A percentile compares a stretch with the other conserved stretches of the same genome.
Evolutionary conservation across 2,329 filamentous ascomycete genomes (phyloP).

Genomic region (Nemania abortiva): DNA sequence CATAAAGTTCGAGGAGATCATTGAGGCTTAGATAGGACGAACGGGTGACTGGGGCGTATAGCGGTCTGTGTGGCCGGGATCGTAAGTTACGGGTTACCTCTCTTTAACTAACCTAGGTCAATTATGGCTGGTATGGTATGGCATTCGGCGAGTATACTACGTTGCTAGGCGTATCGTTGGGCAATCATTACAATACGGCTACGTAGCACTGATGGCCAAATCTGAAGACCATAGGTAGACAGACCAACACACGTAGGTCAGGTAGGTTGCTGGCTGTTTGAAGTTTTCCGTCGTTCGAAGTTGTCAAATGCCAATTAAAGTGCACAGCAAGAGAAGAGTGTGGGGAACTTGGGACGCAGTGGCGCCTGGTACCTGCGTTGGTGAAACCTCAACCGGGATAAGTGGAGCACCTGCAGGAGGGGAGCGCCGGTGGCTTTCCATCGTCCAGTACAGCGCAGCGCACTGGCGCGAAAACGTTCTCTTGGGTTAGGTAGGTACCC

Average conservation of each 20-base stretch:
- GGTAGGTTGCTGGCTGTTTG: slow-evolving; percentile 6
- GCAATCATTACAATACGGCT: neutral
- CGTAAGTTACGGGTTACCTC: neutral
- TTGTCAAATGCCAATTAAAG: slow-evolving; percentile 15
- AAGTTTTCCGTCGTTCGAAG: slow-evolving; percentile 10
- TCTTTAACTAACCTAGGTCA: neutral
- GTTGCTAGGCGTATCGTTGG: slow-evolving; percentile 1
- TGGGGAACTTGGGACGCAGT: slow-evolving; percentile 10
- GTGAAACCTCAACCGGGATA: slow-evolving; percentile 30
- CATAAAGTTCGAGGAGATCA: slow-evolving; percentile 33
- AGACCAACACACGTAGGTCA: neutral
- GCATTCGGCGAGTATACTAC: neutral
- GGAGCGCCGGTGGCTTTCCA: slow-evolving; percentile 14
- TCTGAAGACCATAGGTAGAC: neutral
- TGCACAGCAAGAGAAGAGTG: slow-evolving; percentile 4
- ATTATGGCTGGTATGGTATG: neutral
- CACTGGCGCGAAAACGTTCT: slow-evolving; percentile 1
- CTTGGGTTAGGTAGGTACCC: neutral
- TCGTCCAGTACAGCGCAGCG: slow-evolving; percentile 15
- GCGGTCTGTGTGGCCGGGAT: neutral
- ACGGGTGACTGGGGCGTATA: slow-evolving; percentile 18
- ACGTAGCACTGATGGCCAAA: slow-evolving; percentile 4
- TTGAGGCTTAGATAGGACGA: slow-evolving; percentile 30
- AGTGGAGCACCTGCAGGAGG: slow-evolving; percentile 6
- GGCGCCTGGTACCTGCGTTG: slow-evolving; percentile 38